Evolutionary conservation across 345 rosid species (phyloP).

Genomic region (Pelargonium nanum): DNA sequence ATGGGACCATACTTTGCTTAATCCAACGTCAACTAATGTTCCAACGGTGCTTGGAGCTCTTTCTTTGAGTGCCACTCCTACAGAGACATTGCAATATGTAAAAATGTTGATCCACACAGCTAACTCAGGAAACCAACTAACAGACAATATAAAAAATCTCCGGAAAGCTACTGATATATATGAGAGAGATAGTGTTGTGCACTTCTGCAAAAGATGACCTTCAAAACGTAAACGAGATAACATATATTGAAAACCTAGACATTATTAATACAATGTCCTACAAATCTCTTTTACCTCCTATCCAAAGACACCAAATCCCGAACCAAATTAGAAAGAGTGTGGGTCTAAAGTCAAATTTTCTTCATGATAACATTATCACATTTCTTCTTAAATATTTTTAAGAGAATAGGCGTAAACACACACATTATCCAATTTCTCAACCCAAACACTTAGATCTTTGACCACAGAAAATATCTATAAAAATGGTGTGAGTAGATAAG

Average conservation of each 20-base stretch:
- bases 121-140: neutral
- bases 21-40: conserved; percentile 79
- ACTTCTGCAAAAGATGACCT: neutral
- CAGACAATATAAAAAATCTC: neutral
- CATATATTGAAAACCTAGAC: neutral
- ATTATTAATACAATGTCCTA: neutral
- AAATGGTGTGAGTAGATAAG: neutral
- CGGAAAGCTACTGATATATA: neutral
- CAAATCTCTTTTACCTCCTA: neutral
- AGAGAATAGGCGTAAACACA: no score
- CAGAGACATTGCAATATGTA: conserved; percentile 14
- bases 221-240: neutral
- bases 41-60: conserved; percentile 33
- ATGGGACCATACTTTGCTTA: conserved; percentile 50
- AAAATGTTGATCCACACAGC: neutral
- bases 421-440: neutral
- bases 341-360: neutral
- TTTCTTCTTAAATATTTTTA: no score
- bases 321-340: neutral
- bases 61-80: conserved; percentile 66
- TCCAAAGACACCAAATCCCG: conserved; percentile 1
- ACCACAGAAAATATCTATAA: neutral
- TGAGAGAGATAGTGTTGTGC: neutral
- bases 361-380: neutral
- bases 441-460: neutral